Conservation (phyloP, 192 early-diverging fungal genomes). For the Podochytrium sp. region DNA sequence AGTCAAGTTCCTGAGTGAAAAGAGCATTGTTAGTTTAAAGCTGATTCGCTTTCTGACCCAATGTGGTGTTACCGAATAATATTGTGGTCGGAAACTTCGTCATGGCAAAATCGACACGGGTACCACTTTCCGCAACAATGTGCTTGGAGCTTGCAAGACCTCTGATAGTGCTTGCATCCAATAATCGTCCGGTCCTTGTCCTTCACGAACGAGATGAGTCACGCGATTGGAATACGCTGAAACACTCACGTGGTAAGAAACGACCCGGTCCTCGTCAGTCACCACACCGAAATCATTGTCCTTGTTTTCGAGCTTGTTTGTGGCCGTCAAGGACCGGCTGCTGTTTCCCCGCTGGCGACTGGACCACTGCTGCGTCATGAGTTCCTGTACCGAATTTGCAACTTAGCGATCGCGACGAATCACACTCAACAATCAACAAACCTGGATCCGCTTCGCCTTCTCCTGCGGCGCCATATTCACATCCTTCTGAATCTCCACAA, state of each 20-base stretch:
- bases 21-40: not conserved
- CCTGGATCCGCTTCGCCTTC: slow-evolving; percentile 77
- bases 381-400: slow-evolving; percentile 54
- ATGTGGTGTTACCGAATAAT: slow-evolving; percentile 63
- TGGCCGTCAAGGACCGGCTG: slow-evolving; percentile 26
- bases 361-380: slow-evolving; percentile 52
- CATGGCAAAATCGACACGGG: slow-evolving; percentile 80
- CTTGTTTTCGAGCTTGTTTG: slow-evolving; percentile 42
- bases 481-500: slow-evolving; percentile 68
- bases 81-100: slow-evolving; percentile 66
- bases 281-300: slow-evolving; percentile 40
- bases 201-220: slow-evolving; percentile 37
- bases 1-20: slow-evolving; percentile 56
- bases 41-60: not conserved
- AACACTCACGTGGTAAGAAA: slow-evolving; percentile 52
- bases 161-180: slow-evolving; percentile 82
- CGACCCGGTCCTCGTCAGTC: slow-evolving; percentile 49
- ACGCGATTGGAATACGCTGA: not conserved
- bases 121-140: slow-evolving; percentile 77
- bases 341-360: slow-evolving; percentile 44
- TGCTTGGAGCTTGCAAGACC: slow-evolving; percentile 73
- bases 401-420: too few relatives aligned
- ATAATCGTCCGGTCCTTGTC: slow-evolving; percentile 53
- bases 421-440: too few relatives aligned
- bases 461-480: slow-evolving; percentile 49